Evolutionary conservation across 2,329 filamentous ascomycete species (phyloP).

Genomic region (Nemania sp.): DNA sequence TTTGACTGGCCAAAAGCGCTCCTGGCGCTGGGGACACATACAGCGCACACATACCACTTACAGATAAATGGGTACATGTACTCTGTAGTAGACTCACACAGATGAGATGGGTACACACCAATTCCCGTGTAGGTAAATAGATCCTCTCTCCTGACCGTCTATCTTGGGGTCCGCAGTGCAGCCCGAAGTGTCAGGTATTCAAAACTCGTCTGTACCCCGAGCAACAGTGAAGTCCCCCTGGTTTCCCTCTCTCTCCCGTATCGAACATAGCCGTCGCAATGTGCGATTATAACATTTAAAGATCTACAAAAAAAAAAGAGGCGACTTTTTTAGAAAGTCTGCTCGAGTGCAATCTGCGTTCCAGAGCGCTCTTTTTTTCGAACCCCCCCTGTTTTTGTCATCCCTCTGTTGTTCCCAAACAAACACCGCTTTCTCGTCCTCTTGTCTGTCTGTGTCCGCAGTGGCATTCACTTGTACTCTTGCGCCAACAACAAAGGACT

Average conservation of each 20-base stretch:
- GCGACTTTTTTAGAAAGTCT: conserved; percentile 65
- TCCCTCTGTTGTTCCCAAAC: conserved; percentile 24
- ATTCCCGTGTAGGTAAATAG: conserved; percentile 29
- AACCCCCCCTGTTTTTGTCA: conserved; percentile 34
- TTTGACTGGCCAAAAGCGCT: conserved; percentile 31
- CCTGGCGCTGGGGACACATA: conserved; percentile 37
- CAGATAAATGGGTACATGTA: conserved; percentile 23
- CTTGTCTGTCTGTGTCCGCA: conserved; percentile 51
- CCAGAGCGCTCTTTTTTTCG: conserved; percentile 36
- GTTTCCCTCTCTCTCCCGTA: conserved; percentile 56
- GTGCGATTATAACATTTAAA: conserved; percentile 67
- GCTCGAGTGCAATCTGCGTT: conserved; percentile 55
- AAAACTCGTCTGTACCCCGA: conserved; percentile 53
- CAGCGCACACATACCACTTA: conserved; percentile 31
- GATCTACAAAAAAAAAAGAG: conserved; percentile 58
- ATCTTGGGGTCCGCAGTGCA: conserved; percentile 39
- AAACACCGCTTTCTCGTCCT: conserved; percentile 30
- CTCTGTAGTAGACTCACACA: conserved; percentile 18
- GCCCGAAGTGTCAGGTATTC: conserved; percentile 45
- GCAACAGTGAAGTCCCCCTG: conserved; percentile 46
- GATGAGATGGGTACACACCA: conserved; percentile 35
- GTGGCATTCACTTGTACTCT: conserved; percentile 67
- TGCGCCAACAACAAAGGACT: conserved; percentile 50
- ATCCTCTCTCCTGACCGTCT: conserved; percentile 40
- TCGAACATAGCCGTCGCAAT: conserved; percentile 66